Evolutionary conservation across 225 moss, liverwort and hornwort genomes (phyloP).

Genomic region (Physcomitrium patens): DNA sequence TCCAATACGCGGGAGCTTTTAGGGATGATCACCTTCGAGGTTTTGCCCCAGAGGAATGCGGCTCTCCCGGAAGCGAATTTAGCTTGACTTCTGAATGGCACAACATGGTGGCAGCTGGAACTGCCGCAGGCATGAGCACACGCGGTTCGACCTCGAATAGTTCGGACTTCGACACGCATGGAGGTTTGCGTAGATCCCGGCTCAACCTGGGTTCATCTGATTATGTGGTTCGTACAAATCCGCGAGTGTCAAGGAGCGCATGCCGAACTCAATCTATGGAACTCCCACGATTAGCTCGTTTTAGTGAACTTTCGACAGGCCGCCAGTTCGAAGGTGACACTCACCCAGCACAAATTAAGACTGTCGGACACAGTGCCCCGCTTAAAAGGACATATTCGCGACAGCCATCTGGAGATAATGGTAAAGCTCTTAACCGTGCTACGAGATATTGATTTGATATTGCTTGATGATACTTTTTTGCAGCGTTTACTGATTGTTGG

Average conservation of each 20-base stretch:
- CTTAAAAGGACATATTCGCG: slow-evolving; percentile 18
- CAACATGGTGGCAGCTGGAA: slow-evolving; percentile 50
- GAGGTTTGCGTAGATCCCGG: slow-evolving; percentile 8
- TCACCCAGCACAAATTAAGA: slow-evolving; percentile 9
- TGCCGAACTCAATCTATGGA: slow-evolving; percentile 46
- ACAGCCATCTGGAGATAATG: slow-evolving; percentile 31
- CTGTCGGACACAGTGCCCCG: slow-evolving; percentile 47
- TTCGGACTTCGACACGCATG: slow-evolving; percentile 29
- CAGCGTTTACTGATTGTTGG: background rate
- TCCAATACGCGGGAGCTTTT: slow-evolving; percentile 25
- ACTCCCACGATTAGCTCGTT: slow-evolving; percentile 16
- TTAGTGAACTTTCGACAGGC: slow-evolving; percentile 19
- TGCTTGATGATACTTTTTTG: background rate
- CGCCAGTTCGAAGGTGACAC: background rate
- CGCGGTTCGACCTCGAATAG: slow-evolving; percentile 33
- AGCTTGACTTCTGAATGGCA: slow-evolving; percentile 58
- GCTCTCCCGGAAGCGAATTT: slow-evolving; percentile 48
- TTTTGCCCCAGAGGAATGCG: slow-evolving; percentile 28
- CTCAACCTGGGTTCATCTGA: slow-evolving; percentile 3
- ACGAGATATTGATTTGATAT: background rate
- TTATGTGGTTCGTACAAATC: slow-evolving; percentile 22
- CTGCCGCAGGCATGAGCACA: slow-evolving; percentile 47
- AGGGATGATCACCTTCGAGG: slow-evolving; percentile 1
- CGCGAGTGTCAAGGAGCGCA: slow-evolving; percentile 25
- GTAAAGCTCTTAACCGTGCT: background rate